Base-by-base conservation (phyloP, 306 rosid genomes). In the Nissolia schottii region DNA sequence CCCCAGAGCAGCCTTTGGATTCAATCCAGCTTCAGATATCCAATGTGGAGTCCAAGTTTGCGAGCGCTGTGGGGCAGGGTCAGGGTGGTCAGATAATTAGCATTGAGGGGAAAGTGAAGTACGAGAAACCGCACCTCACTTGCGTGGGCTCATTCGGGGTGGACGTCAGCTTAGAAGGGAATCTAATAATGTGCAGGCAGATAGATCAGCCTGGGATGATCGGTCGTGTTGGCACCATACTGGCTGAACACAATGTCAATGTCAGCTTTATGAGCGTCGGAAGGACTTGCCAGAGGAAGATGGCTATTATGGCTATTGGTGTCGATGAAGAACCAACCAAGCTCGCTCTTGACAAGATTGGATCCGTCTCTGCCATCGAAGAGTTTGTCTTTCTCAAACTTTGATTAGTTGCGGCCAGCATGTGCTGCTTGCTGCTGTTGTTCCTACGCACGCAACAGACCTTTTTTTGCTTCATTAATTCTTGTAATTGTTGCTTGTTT, bases 201-300 rank as follows among this genome's bases (percentile, higher is more conserved):
- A 51, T 85, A 11, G 96, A 90, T 51, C 96, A 90, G 43, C 91
- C 96, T 0, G 96, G 96, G 48, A 84, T 90, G 89, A 87, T 90
- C 64, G 96, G 96, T 7, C 71, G 25, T 10, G 88, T 90, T 7
- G 96, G 93, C 29, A 84, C 45, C 51, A 84, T 90, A 4, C 80
- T 90, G 2, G 96, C 80, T 0, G 73, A 78, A 7, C 81, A 77
- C 2, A 90, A 90, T 25, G 89, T 90, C 73, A 90, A 90, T 60
- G 93, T 90, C 37, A 87, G 79, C 76, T 90, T 90, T 40, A 90
- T 90, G 93, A 90, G 96, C 12, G 89, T 90, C 43, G 96, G 91
- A 48, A 84, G 96, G 72, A 90, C 88, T 3, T 62, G 41, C 10
- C 73, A 49, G 64, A 79, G 85, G 54, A 85, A 53, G 59, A 82